Evolutionary conservation across 805 yeast species (phyloP), one percentile per base, ranked within the genome.

Genomic region (Spathaspora hagerdaliae): DNA sequence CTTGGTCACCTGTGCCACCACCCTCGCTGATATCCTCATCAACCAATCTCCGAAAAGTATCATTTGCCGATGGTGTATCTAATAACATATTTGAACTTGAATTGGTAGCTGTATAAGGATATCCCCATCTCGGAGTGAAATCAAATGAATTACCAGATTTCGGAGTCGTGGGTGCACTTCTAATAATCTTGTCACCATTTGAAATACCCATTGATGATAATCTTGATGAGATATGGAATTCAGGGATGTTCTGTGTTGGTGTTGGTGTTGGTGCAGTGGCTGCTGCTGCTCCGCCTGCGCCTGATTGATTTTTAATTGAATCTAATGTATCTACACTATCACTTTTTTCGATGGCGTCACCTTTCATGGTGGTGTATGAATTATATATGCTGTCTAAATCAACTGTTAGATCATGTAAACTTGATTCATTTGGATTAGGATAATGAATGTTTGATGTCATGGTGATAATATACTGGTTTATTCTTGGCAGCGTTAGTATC

Each of bases 1-100:
- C 51, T 26, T 46, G 41, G 12, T 39, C 42, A 7, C 44, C 47
- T 24, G 42, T 49, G 8, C 24, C 24, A 19, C 24, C 24, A 19
- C 24, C 24, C 24, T n/a, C 24, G 24, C 4, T 2, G 24, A 19
- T 50, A 12, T 47, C 46, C 11, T 41, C 46, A 5, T 33, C 34
- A 7, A 19, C 24, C 5, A 19, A 3, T 19, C 24, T 37, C 34
- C 13, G 31, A 19, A 15, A 39, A 46, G 12, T 37, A 19, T 19
- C 24, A 19, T 19, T 19, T 5, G 41, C n/a, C 2, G 24, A 19
- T 19, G 65, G 63, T 7, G 65, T 59, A 44, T 63, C 69, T 27
- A 64, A 50, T 41, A 70, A 55, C 9, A 69, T 71, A 41, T 69
- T 64, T 44, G 71, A 50, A 14, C 73, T 67, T 4, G 70, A 58